Base-by-base conservation (phyloP, 1,284 basidiomycete genomes). In the Irpex rosettiformis region DNA sequence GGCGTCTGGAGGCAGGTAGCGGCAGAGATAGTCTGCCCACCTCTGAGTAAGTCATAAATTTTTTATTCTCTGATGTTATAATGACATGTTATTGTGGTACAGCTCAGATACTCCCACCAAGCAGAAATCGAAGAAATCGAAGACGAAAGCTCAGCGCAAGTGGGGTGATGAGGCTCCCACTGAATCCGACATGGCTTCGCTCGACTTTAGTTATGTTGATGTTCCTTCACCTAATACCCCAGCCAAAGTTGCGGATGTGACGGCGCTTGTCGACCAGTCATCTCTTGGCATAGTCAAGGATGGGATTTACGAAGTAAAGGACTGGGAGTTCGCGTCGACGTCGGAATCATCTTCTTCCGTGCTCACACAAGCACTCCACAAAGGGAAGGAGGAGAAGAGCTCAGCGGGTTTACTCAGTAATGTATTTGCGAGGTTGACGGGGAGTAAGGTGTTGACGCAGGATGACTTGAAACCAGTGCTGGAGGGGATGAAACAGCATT, bases 401-500 rank as follows among this genome's bases (percentile, higher is more conserved):
- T 83, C 87, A 37, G 67, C 89, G 48, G 88, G 90, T 10, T 74
- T 83, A n/a, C 74, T 90, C 16, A 82, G 83, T 5, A 87, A 84
- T 48, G 79, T 96, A 58, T 93, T 97, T 72, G 86, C 91, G 0
- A 82, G 93, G 27, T 76, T 99, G 61, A 95, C 93, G 0, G 92
- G 89, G 0, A 85, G 87, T 22, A 96, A 94, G 72, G 81, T 88
- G 1, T 77, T 99, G 48, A 92, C 91, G 0, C 82, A 91, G 59
- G 80, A 85, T 45, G 96, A 98, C 70, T 75, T 99, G 42, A 84
- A 85, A 62, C 96, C 96, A 4, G 93, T 97, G 0, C 73, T 99
- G 24, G 88, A 90, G 48, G 91, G 88, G 21, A 99, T 99, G 95
- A 94, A 96, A 70, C 91, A 95, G 63, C 96, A 98, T 72, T 80